Evolutionary conservation across 768 basidiomycete species (phyloP).

Genomic region (Termitomyces sp.): DNA sequence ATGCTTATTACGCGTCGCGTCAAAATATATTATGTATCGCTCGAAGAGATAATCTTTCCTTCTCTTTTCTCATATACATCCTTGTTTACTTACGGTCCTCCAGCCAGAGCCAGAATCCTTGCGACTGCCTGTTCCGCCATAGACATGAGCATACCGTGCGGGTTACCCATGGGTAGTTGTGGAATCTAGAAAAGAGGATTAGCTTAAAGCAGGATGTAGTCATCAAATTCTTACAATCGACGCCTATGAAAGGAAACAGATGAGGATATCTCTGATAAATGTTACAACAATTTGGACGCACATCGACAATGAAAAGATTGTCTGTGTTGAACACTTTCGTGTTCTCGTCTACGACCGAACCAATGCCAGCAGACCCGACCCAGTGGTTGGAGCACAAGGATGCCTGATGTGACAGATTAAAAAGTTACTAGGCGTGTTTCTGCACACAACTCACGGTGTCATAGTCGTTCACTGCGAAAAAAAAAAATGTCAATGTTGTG

Average conservation of each 20-base stretch:
- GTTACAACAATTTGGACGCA: constrained; percentile 15
- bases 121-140: constrained; percentile 53
- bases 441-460: constrained; percentile 13
- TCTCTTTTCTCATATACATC: too few species aligned
- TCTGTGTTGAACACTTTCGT: constrained; percentile 45
- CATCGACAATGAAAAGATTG: constrained; percentile 53
- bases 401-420: constrained; percentile 14
- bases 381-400: constrained; percentile 60
- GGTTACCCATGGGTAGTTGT: constrained; percentile 52
- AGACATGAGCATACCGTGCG: constrained; percentile 51
- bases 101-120: constrained; percentile 48
- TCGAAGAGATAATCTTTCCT: too few species aligned
- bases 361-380: constrained; percentile 51
- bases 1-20: too few species aligned
- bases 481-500: constrained; percentile 3
- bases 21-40: too few species aligned
- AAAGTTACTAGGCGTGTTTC: neutral
- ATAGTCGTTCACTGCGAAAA: constrained; percentile 32
- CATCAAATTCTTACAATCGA: constrained; percentile 23
- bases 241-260: constrained; percentile 17
- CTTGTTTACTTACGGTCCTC: constrained; percentile 36
- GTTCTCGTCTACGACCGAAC: constrained; percentile 53
- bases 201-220: neutral
- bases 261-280: neutral
- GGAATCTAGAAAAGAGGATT: constrained; percentile 30